phyloP scores from a whole-genome alignment of 371 early-diverging fungal species.

The Lichtheimia ornata region DNA sequence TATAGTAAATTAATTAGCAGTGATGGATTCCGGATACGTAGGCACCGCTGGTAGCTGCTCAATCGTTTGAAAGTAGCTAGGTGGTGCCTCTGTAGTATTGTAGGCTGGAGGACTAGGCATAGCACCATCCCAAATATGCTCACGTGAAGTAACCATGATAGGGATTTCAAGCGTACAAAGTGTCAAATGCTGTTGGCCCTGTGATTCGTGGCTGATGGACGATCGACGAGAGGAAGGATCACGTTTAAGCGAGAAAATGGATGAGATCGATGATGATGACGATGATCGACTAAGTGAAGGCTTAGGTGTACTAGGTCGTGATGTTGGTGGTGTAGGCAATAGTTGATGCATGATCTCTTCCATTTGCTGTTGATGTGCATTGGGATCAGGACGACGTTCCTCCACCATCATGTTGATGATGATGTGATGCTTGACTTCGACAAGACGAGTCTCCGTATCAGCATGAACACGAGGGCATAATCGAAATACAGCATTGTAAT shows the following conservation, averaged over 20 bases:
- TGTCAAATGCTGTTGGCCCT: conserved; percentile 10
- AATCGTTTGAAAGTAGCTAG: conserved; percentile 34
- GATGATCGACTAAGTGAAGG: conserved; percentile 40
- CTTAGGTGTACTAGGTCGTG: conserved; percentile 21
- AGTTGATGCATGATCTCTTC: conserved; percentile 5
- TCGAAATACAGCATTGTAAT: conserved; percentile 33
- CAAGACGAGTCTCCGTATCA: conserved; percentile 23
- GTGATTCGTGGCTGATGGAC: conserved; percentile 20
- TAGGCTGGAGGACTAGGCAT: conserved; percentile 33
- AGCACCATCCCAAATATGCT: conserved; percentile 36
- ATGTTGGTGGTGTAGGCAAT: conserved; percentile 17
- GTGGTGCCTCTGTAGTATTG: conserved; percentile 36
- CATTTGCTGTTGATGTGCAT: neutral
- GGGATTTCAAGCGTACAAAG: conserved; percentile 46
- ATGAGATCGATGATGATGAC: conserved; percentile 39
- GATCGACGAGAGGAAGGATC: conserved; percentile 15
- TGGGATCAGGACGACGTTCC: conserved; percentile 11
- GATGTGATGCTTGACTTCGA: conserved; percentile 26
- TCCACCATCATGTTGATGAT: conserved; percentile 30
- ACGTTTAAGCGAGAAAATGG: conserved; percentile 23
- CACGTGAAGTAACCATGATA: conserved; percentile 44
- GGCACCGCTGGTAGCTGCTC: conserved; percentile 42
- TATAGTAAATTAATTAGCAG: neutral
- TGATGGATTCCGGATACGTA: conserved; percentile 19
- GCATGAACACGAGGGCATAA: conserved; percentile 36